Evolutionary conservation across 163 green algal genomes (phyloP).

Genomic region (Chlorella variabilis): DNA sequence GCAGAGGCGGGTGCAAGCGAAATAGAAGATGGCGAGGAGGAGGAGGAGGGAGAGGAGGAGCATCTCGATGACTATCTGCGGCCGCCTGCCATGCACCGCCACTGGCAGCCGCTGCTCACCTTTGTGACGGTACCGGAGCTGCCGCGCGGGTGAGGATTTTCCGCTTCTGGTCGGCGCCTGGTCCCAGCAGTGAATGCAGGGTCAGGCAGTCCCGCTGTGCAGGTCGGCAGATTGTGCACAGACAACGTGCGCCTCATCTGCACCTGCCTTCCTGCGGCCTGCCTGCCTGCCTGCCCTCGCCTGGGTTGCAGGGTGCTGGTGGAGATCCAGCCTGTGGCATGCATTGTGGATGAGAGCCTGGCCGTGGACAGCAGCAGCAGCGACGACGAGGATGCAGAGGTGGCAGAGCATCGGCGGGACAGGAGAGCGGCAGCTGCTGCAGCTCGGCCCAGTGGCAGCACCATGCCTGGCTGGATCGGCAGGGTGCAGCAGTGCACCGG

Average conservation of each 20-base stretch:
- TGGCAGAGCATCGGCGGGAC: background rate
- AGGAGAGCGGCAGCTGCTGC: background rate
- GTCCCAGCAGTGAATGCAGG: no score
- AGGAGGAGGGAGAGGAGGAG: background rate
- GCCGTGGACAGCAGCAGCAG: background rate
- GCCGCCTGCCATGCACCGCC: constrained; percentile 38
- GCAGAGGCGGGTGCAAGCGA: background rate
- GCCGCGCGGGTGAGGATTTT: constrained; percentile 53
- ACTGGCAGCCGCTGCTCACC: constrained; percentile 50
- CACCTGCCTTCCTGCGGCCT: no score
- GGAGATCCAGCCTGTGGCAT: constrained; percentile 39
- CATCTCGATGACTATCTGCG: constrained; percentile 59
- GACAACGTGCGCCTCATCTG: no score
- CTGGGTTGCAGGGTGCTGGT: constrained; percentile 35
- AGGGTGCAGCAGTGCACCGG: background rate
- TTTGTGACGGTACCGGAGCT: constrained; percentile 68
- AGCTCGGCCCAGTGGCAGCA: constrained; percentile 13
- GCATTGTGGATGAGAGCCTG: constrained; percentile 26
- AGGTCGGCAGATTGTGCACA: no score
- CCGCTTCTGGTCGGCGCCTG: no score
- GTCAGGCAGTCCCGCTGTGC: no score
- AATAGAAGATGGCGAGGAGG: background rate
- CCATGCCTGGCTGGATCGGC: constrained; percentile 42
- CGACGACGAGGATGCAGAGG: background rate
- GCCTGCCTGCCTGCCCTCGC: no score